Conservation (phyloP, 805 yeast genomes). For the Komagataella phaffii region DNA sequence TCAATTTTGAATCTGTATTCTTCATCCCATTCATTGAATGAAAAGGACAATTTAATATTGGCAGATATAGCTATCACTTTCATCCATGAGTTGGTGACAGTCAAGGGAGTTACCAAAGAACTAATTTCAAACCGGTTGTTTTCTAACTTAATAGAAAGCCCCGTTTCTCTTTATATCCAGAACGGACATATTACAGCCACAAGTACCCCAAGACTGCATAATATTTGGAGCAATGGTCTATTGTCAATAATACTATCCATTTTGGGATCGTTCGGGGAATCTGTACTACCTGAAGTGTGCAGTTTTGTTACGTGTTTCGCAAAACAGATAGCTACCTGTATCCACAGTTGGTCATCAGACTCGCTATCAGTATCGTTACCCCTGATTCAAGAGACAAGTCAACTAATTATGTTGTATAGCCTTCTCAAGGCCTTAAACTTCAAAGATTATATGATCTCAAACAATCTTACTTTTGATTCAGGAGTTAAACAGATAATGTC, state of each 20-base stretch:
- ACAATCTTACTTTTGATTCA: not conserved
- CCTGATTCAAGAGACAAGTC: slow-evolving; percentile 49
- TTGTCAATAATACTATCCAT: slow-evolving; percentile 52
- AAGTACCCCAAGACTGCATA: slow-evolving; percentile 45
- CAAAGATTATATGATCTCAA: slow-evolving; percentile 25
- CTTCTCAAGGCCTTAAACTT: slow-evolving; percentile 40
- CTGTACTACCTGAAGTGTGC: slow-evolving; percentile 50
- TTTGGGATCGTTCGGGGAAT: slow-evolving; percentile 48
- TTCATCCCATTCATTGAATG: slow-evolving; percentile 45
- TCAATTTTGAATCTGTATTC: slow-evolving; percentile 55
- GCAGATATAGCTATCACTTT: slow-evolving; percentile 63
- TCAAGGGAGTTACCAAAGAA: slow-evolving; percentile 51
- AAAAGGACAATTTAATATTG: slow-evolving; percentile 43
- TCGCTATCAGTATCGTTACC: slow-evolving; percentile 34
- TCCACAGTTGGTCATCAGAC: slow-evolving; percentile 57
- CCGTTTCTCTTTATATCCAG: slow-evolving; percentile 54
- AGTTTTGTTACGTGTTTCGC: slow-evolving; percentile 49
- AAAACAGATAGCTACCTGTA: slow-evolving; percentile 50
- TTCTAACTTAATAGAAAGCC: slow-evolving; percentile 57
- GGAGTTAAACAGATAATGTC: not conserved
- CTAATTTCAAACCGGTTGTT: slow-evolving; percentile 54
- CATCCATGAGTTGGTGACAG: slow-evolving; percentile 52
- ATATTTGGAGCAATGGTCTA: slow-evolving; percentile 79
- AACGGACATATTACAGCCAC: slow-evolving; percentile 43
- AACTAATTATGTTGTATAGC: slow-evolving; percentile 51